Conservation (phyloP, 805 yeast species). For the Vanderwaltozyma verrucispora region DNA sequence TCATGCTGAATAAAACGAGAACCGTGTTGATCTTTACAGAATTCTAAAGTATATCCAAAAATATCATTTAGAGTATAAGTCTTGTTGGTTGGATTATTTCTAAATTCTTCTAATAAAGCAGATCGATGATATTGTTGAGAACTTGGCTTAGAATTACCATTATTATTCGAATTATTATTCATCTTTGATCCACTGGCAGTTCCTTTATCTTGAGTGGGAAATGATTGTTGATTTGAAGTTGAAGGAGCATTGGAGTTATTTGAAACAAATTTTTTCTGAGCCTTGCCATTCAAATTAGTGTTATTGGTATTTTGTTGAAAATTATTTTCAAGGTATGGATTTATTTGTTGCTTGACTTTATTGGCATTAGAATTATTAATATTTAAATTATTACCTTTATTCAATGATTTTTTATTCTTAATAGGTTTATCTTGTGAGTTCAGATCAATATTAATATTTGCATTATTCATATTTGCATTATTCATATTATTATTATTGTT, state of each 20-base stretch:
- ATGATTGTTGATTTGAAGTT: constrained; percentile 10
- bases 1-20: constrained; percentile 93
- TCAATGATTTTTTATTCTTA: constrained; percentile 3
- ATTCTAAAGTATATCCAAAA: constrained; percentile 80
- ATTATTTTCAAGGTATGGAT: constrained; percentile 16
- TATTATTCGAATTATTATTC: background rate
- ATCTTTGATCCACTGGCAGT: background rate
- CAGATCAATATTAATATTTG: background rate
- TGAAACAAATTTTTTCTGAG: too few relatives aligned
- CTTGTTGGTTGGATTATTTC: constrained; percentile 41
- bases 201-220: background rate
- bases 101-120: constrained; percentile 76
- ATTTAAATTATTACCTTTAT: constrained; percentile 2
- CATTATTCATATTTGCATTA: background rate
- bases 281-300: background rate
- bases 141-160: constrained; percentile 14
- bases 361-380: constrained; percentile 1
- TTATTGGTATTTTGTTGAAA: background rate
- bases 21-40: constrained; percentile 94
- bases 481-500: constrained; percentile 1
- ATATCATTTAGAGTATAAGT: constrained; percentile 55
- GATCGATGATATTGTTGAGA: constrained; percentile 52
- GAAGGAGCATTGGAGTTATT: too few relatives aligned
- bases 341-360: constrained; percentile 9
- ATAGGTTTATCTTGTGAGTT: constrained; percentile 3